These are phyloP conservation scores for Sugiyamaella novakii DNA, from an alignment of 1,139 yeast species.

Conservation along the genomic window DNA sequence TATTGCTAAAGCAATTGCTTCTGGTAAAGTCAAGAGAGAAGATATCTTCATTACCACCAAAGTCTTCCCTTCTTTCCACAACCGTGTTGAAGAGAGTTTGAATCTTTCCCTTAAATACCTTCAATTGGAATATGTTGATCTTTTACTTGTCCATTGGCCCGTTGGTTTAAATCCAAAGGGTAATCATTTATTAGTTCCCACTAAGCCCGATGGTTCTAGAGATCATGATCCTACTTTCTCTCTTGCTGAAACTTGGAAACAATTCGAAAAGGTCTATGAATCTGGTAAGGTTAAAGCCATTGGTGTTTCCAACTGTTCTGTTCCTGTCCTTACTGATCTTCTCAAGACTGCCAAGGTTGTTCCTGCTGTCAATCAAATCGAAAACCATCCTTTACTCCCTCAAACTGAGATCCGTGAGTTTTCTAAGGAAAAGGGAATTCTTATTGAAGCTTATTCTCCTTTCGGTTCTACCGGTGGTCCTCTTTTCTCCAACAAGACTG, in stretches of 20 bases:
- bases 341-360: conserved; percentile 53
- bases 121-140: conserved; percentile 78
- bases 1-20: conserved; percentile 54
- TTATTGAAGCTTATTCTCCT: conserved; percentile 78
- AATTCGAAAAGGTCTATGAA: conserved; percentile 60
- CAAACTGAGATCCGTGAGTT: conserved; percentile 63
- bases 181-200: conserved; percentile 47
- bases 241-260: conserved; percentile 68
- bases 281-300: conserved; percentile 66
- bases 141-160: conserved; percentile 90
- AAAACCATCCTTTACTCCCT: conserved; percentile 73
- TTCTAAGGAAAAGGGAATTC: conserved; percentile 56
- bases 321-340: conserved; percentile 54
- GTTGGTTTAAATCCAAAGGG: conserved; percentile 52
- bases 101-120: conserved; percentile 64
- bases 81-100: conserved; percentile 60
- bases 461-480: conserved; percentile 74
- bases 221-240: conserved; percentile 55
- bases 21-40: conserved; percentile 67
- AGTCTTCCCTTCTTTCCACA: conserved; percentile 70
- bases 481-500: conserved; percentile 52
- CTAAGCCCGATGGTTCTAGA: conserved; percentile 48
- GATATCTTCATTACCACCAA: conserved; percentile 80
- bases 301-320: conserved; percentile 79
- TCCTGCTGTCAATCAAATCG: conserved; percentile 77